These are phyloP conservation scores for Emydomyces testavorans DNA, from an alignment of 2,329 filamentous ascomycete genomes.

Conservation along the genomic window DNA sequence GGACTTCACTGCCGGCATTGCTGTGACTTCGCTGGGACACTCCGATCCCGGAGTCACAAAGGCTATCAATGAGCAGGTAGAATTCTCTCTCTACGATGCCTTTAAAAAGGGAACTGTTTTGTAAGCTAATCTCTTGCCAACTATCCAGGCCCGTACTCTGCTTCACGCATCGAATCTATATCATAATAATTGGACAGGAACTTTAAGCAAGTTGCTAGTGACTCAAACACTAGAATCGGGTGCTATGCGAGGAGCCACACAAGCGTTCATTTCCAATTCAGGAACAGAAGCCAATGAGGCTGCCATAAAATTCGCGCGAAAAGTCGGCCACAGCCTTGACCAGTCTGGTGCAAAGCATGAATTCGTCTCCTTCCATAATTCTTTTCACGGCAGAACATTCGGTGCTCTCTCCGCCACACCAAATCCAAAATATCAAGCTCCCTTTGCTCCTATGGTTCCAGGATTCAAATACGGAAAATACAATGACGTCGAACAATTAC, in stretches of 20 bases:
- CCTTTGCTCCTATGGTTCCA: conserved; percentile 89
- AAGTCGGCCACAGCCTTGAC: conserved; percentile 67
- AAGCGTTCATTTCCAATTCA: conserved; percentile 91
- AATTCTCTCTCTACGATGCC: conserved; percentile 8
- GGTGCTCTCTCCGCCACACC: conserved; percentile 89
- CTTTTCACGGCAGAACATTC: conserved; percentile 96
- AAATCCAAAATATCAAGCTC: conserved; percentile 94
- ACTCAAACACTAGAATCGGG: conserved; percentile 68
- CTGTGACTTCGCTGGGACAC: conserved; percentile 86
- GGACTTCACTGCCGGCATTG: conserved; percentile 92
- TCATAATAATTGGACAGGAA: conserved; percentile 90
- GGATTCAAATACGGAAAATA: conserved; percentile 78
- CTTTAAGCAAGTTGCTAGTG: conserved; percentile 73
- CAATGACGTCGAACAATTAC: conserved; percentile 66
- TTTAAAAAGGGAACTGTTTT: neutral
- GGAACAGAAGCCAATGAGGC: conserved; percentile 96
- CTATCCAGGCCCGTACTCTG: conserved; percentile 52
- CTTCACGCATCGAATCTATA: conserved; percentile 93
- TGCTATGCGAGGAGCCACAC: conserved; percentile 65
- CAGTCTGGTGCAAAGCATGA: conserved; percentile 64
- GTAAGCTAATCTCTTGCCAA: neutral
- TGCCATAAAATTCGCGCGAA: conserved; percentile 91
- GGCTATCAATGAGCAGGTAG: conserved; percentile 66
- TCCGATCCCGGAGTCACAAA: conserved; percentile 67
- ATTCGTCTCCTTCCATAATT: conserved; percentile 78